These are phyloP conservation scores for Colletotrichum euphorbiae DNA, from an alignment of 2,329 filamentous ascomycete species.

Conservation along the genomic window DNA sequence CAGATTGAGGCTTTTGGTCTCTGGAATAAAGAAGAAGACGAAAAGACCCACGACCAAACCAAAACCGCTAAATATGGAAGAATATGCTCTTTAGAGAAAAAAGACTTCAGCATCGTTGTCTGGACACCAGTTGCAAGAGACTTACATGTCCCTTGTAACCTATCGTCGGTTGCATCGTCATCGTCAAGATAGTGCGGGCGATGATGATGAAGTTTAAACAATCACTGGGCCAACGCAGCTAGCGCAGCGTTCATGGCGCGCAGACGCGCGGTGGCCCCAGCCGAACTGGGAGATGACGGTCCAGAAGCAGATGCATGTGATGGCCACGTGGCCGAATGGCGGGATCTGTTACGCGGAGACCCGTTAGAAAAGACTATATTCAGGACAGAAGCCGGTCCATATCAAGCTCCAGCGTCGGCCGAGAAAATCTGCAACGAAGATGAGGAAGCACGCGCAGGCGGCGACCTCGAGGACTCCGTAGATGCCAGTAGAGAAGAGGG, in stretches of 20 bases:
- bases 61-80: constrained; percentile 74
- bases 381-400: constrained; percentile 72
- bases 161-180: constrained; percentile 75
- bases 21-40: constrained; percentile 75
- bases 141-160: constrained; percentile 55
- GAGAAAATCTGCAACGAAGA: constrained; percentile 76
- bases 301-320: constrained; percentile 79
- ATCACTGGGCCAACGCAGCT: constrained; percentile 76
- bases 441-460: constrained; percentile 72
- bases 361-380: constrained; percentile 73
- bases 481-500: constrained; percentile 78
- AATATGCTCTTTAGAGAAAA: constrained; percentile 64
- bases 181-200: constrained; percentile 73
- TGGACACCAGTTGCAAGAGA: constrained; percentile 12
- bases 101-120: background rate
- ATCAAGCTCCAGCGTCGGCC: constrained; percentile 71
- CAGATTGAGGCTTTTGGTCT: constrained; percentile 74
- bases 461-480: constrained; percentile 79
- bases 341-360: constrained; percentile 56
- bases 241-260: constrained; percentile 76
- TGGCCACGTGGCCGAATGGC: constrained; percentile 75
- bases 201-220: constrained; percentile 83
- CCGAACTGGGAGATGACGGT: constrained; percentile 76
- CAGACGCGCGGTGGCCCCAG: constrained; percentile 75
- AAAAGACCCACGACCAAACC: constrained; percentile 74